Evolutionary conservation across 768 basidiomycete genomes (phyloP), one percentile per base, ranked within the genome.

Genomic region (Tephrocybe sp.): DNA sequence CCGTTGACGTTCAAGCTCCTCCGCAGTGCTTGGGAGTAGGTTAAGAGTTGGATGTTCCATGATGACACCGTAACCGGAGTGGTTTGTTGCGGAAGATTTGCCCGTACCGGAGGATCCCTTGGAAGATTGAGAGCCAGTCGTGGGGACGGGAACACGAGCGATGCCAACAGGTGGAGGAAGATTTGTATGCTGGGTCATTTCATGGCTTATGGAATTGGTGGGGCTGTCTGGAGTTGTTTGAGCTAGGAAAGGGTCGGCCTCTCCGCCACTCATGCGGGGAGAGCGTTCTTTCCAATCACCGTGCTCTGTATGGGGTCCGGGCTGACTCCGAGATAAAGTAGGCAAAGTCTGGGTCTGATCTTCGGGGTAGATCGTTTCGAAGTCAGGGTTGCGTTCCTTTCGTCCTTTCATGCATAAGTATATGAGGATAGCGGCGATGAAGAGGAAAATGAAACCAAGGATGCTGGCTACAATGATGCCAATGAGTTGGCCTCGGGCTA

Each of bases 191-290:
- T 64, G 57, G 6, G 61, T 65, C 49, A 65, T 50, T 30, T 64
- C 65, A 24, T 60, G 25, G 40, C 40, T 48, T 20, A 47, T 38
- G 3, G 40, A 33, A 17, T 45, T 50, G 24, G 37, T 45, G 39
- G 48, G 51, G 23, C 54, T 49, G 18, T 62, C 56, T 10, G 55
- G 61, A 3, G 57, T 61, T 48, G 67, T 68, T 1, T 65, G 69
- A 46, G 71, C 76, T 3, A 86, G 71, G 73, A 88, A 86, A 0
- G 87, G 73, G 59, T 87, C 86, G 2, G 67, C 71, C 63, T 88
- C 87, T 60, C 86, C 86, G 5, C 87, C 87, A 44, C 84, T 88
- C 25, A 77, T 76, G 9, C 85, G 74, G 1, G 87, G 85, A 21
- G 83, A 83, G 28, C 85, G 85, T 65, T 87, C 83, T 30, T 12